Evolutionary conservation across 805 yeast genomes (phyloP).

Genomic region (Myxozyma mucilagina): DNA sequence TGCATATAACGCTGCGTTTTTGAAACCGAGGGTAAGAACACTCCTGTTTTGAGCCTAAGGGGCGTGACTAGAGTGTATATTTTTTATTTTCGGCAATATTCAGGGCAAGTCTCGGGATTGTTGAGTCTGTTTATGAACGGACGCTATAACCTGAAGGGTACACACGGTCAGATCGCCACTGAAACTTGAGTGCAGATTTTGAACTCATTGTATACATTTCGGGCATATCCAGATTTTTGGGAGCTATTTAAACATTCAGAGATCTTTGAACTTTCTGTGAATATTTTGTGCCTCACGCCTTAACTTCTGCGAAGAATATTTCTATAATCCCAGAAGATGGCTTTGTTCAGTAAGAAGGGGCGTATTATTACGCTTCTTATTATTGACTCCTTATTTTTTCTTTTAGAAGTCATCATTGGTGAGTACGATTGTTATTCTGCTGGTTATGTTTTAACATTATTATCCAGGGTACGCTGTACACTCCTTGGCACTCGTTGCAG

Average conservation of each 20-base stretch:
- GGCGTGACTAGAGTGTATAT: no score
- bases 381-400: constrained; percentile 79
- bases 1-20: no score
- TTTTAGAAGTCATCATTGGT: constrained; percentile 81
- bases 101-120: no score
- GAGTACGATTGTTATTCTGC: not conserved
- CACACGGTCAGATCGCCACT: no score
- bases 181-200: no score
- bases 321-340: constrained; percentile 2
- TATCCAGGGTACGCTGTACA: constrained; percentile 70
- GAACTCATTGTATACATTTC: no score
- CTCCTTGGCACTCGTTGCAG: constrained; percentile 92
- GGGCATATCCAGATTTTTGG: no score
- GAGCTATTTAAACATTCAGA: not conserved
- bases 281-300: not conserved
- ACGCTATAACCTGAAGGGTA: no score
- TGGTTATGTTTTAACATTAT: not conserved
- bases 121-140: no score
- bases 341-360: constrained; percentile 20
- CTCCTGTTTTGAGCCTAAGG: no score
- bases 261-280: not conserved
- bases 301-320: not conserved
- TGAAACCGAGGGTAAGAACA: no score
- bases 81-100: no score
- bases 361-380: constrained; percentile 70